Evolutionary conservation across 495 filamentous ascomycete species (phyloP).

Genomic region (Parachaetomium inaequale): DNA sequence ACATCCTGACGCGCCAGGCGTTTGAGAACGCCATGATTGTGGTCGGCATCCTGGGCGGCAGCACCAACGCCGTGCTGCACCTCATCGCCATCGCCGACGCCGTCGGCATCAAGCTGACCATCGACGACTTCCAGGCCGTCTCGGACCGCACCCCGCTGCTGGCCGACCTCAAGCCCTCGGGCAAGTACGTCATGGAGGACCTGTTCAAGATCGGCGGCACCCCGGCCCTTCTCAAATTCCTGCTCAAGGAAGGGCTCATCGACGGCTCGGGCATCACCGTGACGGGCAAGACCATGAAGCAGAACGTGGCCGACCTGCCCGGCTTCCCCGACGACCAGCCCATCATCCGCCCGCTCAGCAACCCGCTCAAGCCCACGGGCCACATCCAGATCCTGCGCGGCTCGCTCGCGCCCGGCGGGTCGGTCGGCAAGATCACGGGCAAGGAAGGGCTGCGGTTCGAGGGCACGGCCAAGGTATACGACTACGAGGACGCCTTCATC

Average conservation of each 20-base stretch:
- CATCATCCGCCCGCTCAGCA: constrained; percentile 85
- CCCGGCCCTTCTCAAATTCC: constrained; percentile 83
- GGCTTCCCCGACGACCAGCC: constrained; percentile 80
- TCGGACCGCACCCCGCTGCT: constrained; percentile 90
- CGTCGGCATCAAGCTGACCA: constrained; percentile 87
- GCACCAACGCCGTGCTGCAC: constrained; percentile 95
- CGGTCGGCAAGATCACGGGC: constrained; percentile 96
- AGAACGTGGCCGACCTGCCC: constrained; percentile 78
- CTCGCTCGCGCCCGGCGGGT: constrained; percentile 83
- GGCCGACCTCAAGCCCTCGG: constrained; percentile 93
- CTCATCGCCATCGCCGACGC: constrained; percentile 93
- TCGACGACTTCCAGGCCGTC: constrained; percentile 96
- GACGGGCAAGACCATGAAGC: constrained; percentile 86
- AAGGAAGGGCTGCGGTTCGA: constrained; percentile 91
- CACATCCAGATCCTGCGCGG: constrained; percentile 97
- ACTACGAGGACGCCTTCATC: constrained; percentile 79
- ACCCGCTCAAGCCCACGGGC: constrained; percentile 90
- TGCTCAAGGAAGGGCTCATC: constrained; percentile 85
- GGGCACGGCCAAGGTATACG: constrained; percentile 83
- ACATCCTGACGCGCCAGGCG: constrained; percentile 87
- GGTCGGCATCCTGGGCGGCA: constrained; percentile 91
- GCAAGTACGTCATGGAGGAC: constrained; percentile 96
- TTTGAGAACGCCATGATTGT: constrained; percentile 97
- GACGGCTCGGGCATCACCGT: constrained; percentile 87
- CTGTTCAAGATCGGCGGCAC: constrained; percentile 88